Evolutionary conservation across 371 early-diverging fungal genomes (phyloP).

Genomic region (Furculomyces boomerangus): DNA sequence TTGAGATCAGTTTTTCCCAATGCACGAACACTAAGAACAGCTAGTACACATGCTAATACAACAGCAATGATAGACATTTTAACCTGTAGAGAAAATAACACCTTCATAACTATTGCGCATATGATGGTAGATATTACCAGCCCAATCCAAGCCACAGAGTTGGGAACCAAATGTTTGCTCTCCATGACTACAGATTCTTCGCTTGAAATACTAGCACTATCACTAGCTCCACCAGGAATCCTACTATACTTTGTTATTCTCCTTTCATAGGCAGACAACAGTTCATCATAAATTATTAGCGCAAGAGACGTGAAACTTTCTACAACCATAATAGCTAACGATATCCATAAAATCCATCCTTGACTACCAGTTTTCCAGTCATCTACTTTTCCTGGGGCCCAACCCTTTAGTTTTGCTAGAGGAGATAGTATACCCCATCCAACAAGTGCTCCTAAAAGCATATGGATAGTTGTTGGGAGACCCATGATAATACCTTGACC

Average conservation of each 20-base stretch:
- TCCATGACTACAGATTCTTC: background rate
- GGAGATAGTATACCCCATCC: constrained; percentile 72
- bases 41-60: constrained; percentile 35
- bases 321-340: constrained; percentile 62
- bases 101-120: constrained; percentile 37
- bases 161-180: constrained; percentile 29
- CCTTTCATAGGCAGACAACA: too few relatives aligned
- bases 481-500: constrained; percentile 81
- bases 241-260: too few relatives aligned
- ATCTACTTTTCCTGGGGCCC: constrained; percentile 55
- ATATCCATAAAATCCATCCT: constrained; percentile 77
- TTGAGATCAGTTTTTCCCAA: constrained; percentile 69
- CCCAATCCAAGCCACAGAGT: constrained; percentile 35
- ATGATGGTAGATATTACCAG: constrained; percentile 31
- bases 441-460: constrained; percentile 52
- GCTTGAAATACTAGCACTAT: background rate
- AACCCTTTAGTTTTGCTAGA: constrained; percentile 38
- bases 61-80: constrained; percentile 34
- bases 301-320: constrained; percentile 47
- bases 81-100: constrained; percentile 37
- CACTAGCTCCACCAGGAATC: too few relatives aligned
- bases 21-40: constrained; percentile 50
- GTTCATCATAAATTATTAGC: constrained; percentile 29
- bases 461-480: constrained; percentile 46
- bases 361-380: constrained; percentile 53